These are phyloP conservation scores for Cadophora gregata DNA, from an alignment of 2,329 filamentous ascomycete genomes.

Conservation along the genomic window DNA sequence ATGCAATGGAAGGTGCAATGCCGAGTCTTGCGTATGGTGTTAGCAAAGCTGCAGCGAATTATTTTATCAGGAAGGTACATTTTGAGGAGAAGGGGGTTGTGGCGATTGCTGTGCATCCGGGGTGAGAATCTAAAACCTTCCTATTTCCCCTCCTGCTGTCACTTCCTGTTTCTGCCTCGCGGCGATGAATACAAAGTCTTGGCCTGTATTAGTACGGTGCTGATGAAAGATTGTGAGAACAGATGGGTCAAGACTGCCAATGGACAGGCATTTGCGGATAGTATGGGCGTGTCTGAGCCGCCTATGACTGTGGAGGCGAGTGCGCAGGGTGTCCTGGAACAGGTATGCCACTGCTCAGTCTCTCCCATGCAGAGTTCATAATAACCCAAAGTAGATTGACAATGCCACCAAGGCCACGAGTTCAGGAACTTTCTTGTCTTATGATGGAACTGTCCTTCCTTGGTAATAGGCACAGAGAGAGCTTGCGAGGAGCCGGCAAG, in stretches of 20 bases:
- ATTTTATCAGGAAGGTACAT: slow-evolving; percentile 46
- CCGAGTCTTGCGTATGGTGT: slow-evolving; percentile 49
- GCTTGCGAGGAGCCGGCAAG: neutral
- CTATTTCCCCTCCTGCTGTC: no score
- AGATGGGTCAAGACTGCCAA: slow-evolving; percentile 51
- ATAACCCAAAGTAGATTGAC: slow-evolving; percentile 43
- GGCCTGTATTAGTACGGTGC: neutral
- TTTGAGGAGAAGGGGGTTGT: slow-evolving; percentile 47
- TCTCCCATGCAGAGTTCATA: neutral
- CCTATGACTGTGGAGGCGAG: slow-evolving; percentile 47
- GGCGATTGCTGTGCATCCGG: slow-evolving; percentile 43
- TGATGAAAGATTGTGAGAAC: neutral
- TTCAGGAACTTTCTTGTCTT: slow-evolving; percentile 37
- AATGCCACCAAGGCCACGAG: slow-evolving; percentile 45
- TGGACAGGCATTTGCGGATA: slow-evolving; percentile 47
- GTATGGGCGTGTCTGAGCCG: slow-evolving; percentile 44
- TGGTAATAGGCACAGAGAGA: slow-evolving; percentile 25
- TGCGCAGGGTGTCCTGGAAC: slow-evolving; percentile 43
- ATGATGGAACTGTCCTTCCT: slow-evolving; percentile 34
- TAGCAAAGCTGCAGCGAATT: slow-evolving; percentile 50
- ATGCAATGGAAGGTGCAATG: slow-evolving; percentile 23
- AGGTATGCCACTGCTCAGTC: slow-evolving; percentile 30
- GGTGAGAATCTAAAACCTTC: slow-evolving; percentile 28
- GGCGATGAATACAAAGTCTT: neutral
- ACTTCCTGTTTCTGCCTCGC: neutral